A percentile compares a stretch with the other conserved stretches of the same genome.
Evolutionary conservation across 768 basidiomycete genomes (phyloP).

Genomic region (Paxillus involutus): DNA sequence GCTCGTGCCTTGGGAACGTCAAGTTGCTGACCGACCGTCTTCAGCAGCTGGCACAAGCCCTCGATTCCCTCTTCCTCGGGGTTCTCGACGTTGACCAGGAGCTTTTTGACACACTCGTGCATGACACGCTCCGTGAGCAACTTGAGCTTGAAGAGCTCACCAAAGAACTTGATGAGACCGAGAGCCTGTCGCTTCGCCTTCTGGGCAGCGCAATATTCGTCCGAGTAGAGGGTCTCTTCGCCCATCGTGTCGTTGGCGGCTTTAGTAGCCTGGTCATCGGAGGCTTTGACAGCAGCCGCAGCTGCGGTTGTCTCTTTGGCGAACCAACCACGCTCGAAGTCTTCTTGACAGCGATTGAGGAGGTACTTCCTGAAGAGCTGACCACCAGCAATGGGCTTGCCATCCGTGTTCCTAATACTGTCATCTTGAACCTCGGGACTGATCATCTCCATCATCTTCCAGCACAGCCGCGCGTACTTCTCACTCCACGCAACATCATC

Average conservation of each 20-base stretch:
- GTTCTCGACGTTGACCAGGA: conserved; percentile 88
- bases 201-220: conserved; percentile 94
- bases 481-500: conserved; percentile 95
- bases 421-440: conserved; percentile 87
- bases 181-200: conserved; percentile 98
- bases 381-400: conserved; percentile 89
- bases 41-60: conserved; percentile 88
- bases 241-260: conserved; percentile 61
- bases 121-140: conserved; percentile 98
- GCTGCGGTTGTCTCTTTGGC: conserved; percentile 84
- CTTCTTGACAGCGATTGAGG: conserved; percentile 94
- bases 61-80: conserved; percentile 99
- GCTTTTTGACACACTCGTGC: conserved; percentile 97
- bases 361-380: conserved; percentile 96
- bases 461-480: conserved; percentile 95
- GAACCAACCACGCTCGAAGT: conserved; percentile 96
- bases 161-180: conserved; percentile 96
- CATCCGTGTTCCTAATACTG: conserved; percentile 75
- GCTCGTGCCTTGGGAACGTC: conserved; percentile 80
- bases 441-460: conserved; percentile 95
- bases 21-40: conserved; percentile 82
- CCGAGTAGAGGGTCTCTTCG: conserved; percentile 77
- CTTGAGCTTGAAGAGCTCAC: conserved; percentile 96
- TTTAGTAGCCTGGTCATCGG: conserved; percentile 78
- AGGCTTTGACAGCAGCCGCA: conserved; percentile 81